Conservation (phyloP, 2,329 filamentous ascomycete species). For the Dendryphion nanum region DNA sequence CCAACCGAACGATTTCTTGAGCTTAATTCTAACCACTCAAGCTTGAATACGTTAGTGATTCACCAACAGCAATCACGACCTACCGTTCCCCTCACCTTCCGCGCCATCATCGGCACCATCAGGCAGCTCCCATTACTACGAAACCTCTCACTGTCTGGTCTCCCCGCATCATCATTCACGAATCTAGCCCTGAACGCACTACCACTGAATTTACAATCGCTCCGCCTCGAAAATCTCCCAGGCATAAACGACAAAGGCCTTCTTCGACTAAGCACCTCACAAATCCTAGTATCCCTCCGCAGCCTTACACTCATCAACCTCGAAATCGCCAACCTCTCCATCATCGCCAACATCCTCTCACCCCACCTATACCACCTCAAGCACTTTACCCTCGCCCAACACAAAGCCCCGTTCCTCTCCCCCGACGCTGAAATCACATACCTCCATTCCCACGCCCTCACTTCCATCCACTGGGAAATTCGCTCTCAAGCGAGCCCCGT, state of each 20-base stretch:
- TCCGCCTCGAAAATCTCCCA: constrained; percentile 55
- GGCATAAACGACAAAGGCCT: constrained; percentile 58
- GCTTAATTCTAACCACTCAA: constrained; percentile 52
- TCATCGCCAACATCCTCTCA: constrained; percentile 53
- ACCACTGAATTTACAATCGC: constrained; percentile 48
- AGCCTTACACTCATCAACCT: constrained; percentile 54
- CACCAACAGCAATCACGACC: constrained; percentile 30
- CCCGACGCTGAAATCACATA: constrained; percentile 44
- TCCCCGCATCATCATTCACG: constrained; percentile 55
- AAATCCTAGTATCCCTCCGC: constrained; percentile 45
- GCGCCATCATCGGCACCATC: constrained; percentile 54
- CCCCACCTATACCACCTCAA: constrained; percentile 44
- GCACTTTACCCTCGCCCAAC: constrained; percentile 54
- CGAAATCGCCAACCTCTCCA: constrained; percentile 51
- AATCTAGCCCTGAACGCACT: constrained; percentile 55
- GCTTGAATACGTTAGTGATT: constrained; percentile 55
- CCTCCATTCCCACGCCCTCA: constrained; percentile 50
- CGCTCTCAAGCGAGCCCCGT: constrained; percentile 24
- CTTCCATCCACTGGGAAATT: constrained; percentile 61
- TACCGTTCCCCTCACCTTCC: constrained; percentile 50
- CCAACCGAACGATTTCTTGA: constrained; percentile 54
- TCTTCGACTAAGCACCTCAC: constrained; percentile 49
- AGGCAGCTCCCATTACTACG: constrained; percentile 53
- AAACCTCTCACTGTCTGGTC: constrained; percentile 55
- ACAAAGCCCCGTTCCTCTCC: constrained; percentile 47